A percentile compares a stretch with the other conserved stretches of the same genome.
These are phyloP conservation scores for Mimosa bimucronata DNA, from an alignment of 306 rosid species.

Conservation along the genomic window DNA sequence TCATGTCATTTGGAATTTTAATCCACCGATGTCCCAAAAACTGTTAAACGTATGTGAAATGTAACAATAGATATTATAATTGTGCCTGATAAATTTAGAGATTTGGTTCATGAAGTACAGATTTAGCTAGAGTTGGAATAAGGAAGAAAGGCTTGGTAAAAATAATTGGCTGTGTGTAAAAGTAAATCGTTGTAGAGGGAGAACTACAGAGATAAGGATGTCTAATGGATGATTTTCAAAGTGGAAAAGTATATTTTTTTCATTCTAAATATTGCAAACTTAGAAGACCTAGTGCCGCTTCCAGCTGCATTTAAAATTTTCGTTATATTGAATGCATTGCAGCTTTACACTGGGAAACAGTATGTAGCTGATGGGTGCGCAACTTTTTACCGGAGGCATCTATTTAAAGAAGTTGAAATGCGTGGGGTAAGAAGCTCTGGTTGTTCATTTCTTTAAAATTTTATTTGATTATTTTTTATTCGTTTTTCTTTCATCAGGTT, in stretches of 20 bases:
- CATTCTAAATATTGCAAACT: neutral
- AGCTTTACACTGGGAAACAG: neutral
- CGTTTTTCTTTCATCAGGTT: conserved; percentile 27
- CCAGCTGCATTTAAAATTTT: neutral
- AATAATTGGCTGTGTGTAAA: neutral
- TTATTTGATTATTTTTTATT: neutral
- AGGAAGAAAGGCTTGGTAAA: conserved; percentile 1
- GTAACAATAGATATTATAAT: neutral
- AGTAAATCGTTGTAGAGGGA: neutral
- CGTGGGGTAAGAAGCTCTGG: conserved; percentile 37
- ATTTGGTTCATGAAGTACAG: neutral
- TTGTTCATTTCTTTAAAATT: neutral
- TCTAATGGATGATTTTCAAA: neutral
- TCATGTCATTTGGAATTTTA: neutral
- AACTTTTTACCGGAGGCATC: conserved; percentile 39
- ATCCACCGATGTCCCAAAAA: neutral
- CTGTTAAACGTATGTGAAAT: neutral
- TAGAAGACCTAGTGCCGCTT: neutral
- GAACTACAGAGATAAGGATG: neutral
- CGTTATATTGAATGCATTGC: conserved; percentile 6
- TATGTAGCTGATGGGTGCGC: conserved; percentile 42
- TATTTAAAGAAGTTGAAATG: conserved; percentile 34
- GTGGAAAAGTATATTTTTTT: neutral
- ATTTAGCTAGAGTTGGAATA: neutral
- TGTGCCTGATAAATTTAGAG: neutral